Base-by-base conservation (phyloP, 768 basidiomycete species). In the Termitomyces eurrhizus region DNA sequence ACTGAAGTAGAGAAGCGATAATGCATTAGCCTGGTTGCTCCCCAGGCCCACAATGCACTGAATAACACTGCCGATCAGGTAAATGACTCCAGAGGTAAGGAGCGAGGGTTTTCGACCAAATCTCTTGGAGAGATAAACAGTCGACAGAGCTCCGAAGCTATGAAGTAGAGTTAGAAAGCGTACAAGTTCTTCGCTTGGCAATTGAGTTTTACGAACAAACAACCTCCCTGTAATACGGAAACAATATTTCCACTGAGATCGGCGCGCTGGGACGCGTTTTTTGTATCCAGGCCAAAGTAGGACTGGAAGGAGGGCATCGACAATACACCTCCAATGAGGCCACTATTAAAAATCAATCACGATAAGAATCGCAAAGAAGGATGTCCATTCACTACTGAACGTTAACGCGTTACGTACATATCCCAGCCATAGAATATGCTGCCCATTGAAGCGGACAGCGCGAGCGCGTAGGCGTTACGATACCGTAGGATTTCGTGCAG, bases 371-470 rank as follows among this genome's bases (percentile, higher is more conserved):
- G 5, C 52, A n/a, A 52, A 37, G 7, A 37, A 21, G 0, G 14
- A 36, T 55, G 37, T 29, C 32, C 9, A 4, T 29, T 46, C 35
- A 37, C 33, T n/a, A 44, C 35, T 18, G 51, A 44, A 52, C 35
- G 13, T 33, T 9, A 44, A 52, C 24, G 18, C 36, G 8, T 50
- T 6, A 65, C 70, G 54, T 54, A 73, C 74, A 75, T 74, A 58
- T 83, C 80, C 78, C 80, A 80, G 18, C 80, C 81, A 52, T 70
- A 80, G 70, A 80, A 81, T 21, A 82, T 74, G 42, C 78, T 79
- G 11, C 80, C 81, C 73, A 80, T 73, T 1, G 79, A 69, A 0
- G 79, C 81, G 13, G 80, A 80, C 18, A 73, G 55, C 7, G 81
- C 74, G 18, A 83, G 72, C 4, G 72, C 57, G 59, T 82, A 82